Percentiles rank a stretch among this genome's conserved stretches.
Evolutionary conservation across 306 rosid genomes (phyloP).

Genomic region (Cicer bijugum): DNA sequence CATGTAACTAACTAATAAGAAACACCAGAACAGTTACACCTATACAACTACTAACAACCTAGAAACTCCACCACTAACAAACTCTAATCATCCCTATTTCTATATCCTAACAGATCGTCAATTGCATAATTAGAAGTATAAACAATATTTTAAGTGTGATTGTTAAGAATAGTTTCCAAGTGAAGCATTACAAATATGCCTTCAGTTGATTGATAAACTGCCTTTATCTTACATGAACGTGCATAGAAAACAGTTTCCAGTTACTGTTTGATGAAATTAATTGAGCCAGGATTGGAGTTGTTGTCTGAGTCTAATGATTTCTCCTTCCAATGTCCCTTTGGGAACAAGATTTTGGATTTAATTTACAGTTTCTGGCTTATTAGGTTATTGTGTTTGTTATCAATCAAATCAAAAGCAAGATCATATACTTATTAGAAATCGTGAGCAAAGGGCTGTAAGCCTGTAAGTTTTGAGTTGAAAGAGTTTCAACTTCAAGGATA

Average conservation of each 20-base stretch:
- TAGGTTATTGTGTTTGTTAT: constrained; percentile 22
- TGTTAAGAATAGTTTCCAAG: constrained; percentile 17
- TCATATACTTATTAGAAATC: constrained; percentile 22
- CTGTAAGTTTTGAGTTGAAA: constrained; percentile 14
- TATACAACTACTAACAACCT: too few relatives aligned
- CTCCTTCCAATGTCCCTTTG: constrained; percentile 3
- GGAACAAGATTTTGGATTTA: constrained; percentile 33
- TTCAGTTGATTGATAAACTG: constrained; percentile 26
- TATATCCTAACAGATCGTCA: not conserved
- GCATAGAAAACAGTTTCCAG: constrained; percentile 15
- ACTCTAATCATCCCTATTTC: too few relatives aligned
- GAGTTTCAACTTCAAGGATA: constrained; percentile 40
- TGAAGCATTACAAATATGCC: constrained; percentile 25
- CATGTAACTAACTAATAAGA: too few relatives aligned
- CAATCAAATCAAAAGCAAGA: constrained; percentile 30
- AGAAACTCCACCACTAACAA: too few relatives aligned
- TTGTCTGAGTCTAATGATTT: constrained; percentile 28
- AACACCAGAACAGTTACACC: too few relatives aligned
- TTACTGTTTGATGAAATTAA: constrained; percentile 23
- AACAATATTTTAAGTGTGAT: constrained; percentile 25
- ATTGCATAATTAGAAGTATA: constrained; percentile 4
- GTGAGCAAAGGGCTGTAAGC: constrained; percentile 13
- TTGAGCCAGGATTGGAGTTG: not conserved
- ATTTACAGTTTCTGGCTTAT: constrained; percentile 26
- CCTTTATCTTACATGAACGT: constrained; percentile 25